Evolutionary conservation across 352 stramenopile species (phyloP), one percentile per base, ranked within the genome.

Genomic region (Peronospora belbahrii): DNA sequence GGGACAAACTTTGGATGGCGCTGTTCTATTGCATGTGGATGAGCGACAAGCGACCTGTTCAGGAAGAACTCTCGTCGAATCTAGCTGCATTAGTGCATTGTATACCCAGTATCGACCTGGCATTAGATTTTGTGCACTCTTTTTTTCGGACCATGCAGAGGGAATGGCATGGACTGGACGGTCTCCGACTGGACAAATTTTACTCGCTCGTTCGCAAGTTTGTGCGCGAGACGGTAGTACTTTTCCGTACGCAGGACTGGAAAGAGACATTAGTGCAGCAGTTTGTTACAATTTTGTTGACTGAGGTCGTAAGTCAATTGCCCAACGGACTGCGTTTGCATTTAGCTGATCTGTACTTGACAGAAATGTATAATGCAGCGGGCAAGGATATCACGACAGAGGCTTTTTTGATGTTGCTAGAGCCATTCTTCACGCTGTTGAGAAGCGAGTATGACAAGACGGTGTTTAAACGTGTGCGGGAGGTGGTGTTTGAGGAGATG

Each of bases 1-100:
- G 74, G 74, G 81, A 92, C 66, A 92, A 92, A 64, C 75, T 92
- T 43, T 92, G 81, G 81, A 92, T 89, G 56, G 81, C 81, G 62
- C 72, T 92, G 6, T 92, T 90, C 54, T 92, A 92, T 62, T 92
- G 81, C 63, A 89, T 92, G 77, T 92, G 81, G 81, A 92, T 92
- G 81, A 89, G 77, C 57, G 81, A 92, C 74, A 92, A 92, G 61
- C 78, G 72, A 7, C 65, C 65, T 14, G 70, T 92, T 8, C 81
- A 92, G 58, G 67, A 88, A 28, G 81, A 92, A 54, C 56, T 92
- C 34, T 74, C 77, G n/a, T 58, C 62, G 9, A 88, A 77, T 47
- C 50, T 92, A 20, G 67, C 81, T 22, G 24, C 28, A 31, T 50
- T 92, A 6, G 57, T 89, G 39, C 77, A 89, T 53, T 63, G 57